A percentile compares a stretch with the other conserved stretches of the same genome.
Conservation (phyloP, 108 stramenopile genomes). For the Cyclotella distinguenda region DNA sequence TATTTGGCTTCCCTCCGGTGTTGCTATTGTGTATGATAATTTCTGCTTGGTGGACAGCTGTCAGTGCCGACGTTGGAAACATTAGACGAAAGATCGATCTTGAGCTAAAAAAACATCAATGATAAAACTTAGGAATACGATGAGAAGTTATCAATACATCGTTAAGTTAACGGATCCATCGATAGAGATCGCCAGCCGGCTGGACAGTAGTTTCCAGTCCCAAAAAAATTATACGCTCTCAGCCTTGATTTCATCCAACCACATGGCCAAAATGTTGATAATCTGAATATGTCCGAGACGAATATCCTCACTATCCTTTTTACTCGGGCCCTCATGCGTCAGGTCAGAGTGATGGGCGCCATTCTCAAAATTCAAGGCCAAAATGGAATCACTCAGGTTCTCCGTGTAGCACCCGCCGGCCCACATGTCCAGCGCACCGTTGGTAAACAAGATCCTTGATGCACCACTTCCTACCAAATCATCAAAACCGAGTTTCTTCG, state of each 20-base stretch:
- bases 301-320: slow-evolving; percentile 67
- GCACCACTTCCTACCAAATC: slow-evolving; percentile 45
- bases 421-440: slow-evolving; percentile 73
- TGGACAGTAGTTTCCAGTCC: too few species aligned
- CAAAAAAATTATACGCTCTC: slow-evolving; percentile 1
- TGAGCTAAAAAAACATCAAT: slow-evolving; percentile 74
- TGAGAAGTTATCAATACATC: too few species aligned
- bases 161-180: too few species aligned
- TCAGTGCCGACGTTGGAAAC: slow-evolving; percentile 79
- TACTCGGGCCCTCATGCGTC: slow-evolving; percentile 46
- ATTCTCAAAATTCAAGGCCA: slow-evolving; percentile 73
- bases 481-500: slow-evolving; percentile 55
- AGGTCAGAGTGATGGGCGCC: slow-evolving; percentile 86
- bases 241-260: slow-evolving; percentile 52
- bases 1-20: slow-evolving; percentile 81
- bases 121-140: too few species aligned
- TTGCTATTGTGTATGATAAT: slow-evolving; percentile 69
- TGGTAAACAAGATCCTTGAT: slow-evolving; percentile 68
- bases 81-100: slow-evolving; percentile 73
- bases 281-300: slow-evolving; percentile 51
- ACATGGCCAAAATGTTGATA: slow-evolving; percentile 47
- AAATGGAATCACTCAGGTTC: slow-evolving; percentile 48
- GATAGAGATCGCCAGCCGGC: too few species aligned
- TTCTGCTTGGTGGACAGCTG: slow-evolving; percentile 83
- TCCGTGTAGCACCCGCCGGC: slow-evolving; percentile 42